Base-by-base conservation (phyloP, 164 flowering plant genomes). In the Vitis rupestris region DNA sequence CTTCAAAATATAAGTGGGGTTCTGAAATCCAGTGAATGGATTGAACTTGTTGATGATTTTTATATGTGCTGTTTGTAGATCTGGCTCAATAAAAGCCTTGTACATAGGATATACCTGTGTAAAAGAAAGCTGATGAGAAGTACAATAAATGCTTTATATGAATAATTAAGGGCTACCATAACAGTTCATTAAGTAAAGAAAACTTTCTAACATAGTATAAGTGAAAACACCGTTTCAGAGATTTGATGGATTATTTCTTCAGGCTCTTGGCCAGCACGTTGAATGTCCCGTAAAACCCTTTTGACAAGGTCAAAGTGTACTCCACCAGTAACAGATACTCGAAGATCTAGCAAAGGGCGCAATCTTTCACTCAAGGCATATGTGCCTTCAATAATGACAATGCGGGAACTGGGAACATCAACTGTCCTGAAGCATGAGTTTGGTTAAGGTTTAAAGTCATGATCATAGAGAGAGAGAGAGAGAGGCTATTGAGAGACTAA, bases 251-350 rank as follows among this genome's bases (percentile, higher is more conserved):
- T 96, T 62, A 93, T 92, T 81, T 93, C 97, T 79, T 91, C 94
- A 44, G 98, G 99, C 78, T 86, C 98, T 75, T 95, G 97, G 15
- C 88, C 97, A 70, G 92, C 98, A 68, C 97, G 97, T 70, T 96
- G 99, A 74, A 91, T 96, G 82, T 93, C 99, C 63, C 98, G 79
- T 29, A 93, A 79, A 75, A 96, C 98, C 61, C 97, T 82, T 81
- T 93, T 96, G 50, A 93, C 99, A 74, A 96, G 97, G 77, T 96
- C 99, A 83, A 93, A 91, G 71, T 93, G 98, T 68, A 93, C 94
- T 27, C 98, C 99, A 72, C 98, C 98, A 23, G 91, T 93, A 58
- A 92, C 87, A 37, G 99, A 96, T 59, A 93, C 97, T 59, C 94
- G 88, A 68, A 93, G 92, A 69, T 92, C 97, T 53, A 96, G 78